Conservation (phyloP, 2,329 filamentous ascomycete species). For the Atkinsonella hypoxylon region DNA sequence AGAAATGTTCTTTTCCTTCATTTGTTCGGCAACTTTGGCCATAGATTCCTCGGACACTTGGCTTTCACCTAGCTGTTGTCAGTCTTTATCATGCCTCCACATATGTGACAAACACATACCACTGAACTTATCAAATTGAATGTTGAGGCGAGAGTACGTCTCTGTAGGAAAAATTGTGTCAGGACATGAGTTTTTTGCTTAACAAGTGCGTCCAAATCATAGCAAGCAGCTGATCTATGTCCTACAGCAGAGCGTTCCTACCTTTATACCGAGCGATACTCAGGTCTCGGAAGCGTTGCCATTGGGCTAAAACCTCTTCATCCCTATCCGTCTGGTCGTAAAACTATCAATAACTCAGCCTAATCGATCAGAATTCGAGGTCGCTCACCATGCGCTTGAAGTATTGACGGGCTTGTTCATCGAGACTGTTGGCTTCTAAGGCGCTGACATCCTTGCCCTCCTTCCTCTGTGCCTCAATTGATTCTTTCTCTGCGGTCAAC, state of each 20-base stretch:
- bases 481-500: constrained; percentile 53
- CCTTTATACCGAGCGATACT: constrained; percentile 53
- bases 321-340: constrained; percentile 46
- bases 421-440: constrained; percentile 44
- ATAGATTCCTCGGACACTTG: constrained; percentile 58
- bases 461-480: constrained; percentile 44
- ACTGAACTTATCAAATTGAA: constrained; percentile 56
- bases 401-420: constrained; percentile 63
- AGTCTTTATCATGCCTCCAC: neutral
- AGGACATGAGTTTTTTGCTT: neutral
- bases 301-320: constrained; percentile 44
- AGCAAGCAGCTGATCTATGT: neutral
- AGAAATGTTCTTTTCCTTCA: constrained; percentile 52
- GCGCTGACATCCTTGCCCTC: constrained; percentile 36
- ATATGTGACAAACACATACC: constrained; percentile 8
- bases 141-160: constrained; percentile 59
- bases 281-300: constrained; percentile 54
- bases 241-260: constrained; percentile 1
- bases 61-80: constrained; percentile 48
- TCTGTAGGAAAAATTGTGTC: constrained; percentile 15
- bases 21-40: constrained; percentile 46
- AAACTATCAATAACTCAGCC: neutral
- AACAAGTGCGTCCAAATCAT: neutral
- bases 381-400: constrained; percentile 50
- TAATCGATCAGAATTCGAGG: neutral